These are phyloP conservation scores for Colletotrichum theobromicola DNA, from an alignment of 2,329 filamentous ascomycete genomes.

Conservation along the genomic window DNA sequence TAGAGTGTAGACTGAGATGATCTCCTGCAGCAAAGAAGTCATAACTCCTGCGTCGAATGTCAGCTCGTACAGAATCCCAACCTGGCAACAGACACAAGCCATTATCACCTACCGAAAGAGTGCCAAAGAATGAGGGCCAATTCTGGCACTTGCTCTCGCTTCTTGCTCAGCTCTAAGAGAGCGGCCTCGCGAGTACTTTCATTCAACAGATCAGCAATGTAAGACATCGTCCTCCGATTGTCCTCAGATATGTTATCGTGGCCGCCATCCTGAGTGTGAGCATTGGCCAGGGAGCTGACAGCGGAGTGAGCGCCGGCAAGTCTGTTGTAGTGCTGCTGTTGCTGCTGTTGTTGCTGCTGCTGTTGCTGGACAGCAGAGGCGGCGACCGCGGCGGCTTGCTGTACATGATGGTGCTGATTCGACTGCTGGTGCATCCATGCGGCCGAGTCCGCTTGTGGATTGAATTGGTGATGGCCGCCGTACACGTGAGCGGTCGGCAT, in stretches of 20 bases:
- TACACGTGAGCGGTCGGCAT: slow-evolving; percentile 70
- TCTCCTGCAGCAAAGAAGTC: slow-evolving; percentile 96
- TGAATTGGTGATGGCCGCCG: slow-evolving; percentile 68
- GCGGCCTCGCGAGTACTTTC: slow-evolving; percentile 88
- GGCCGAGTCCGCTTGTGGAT: slow-evolving; percentile 64
- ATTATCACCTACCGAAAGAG: slow-evolving; percentile 78
- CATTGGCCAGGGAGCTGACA: slow-evolving; percentile 33
- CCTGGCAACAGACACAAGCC: neutral
- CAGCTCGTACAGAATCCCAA: neutral
- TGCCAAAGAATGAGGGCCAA: slow-evolving; percentile 97
- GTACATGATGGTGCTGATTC: slow-evolving; percentile 62
- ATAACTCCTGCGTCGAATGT: slow-evolving; percentile 75
- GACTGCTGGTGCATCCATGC: slow-evolving; percentile 73
- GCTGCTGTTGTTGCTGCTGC: slow-evolving; percentile 43
- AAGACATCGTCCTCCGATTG: slow-evolving; percentile 89
- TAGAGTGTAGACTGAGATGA: slow-evolving; percentile 97
- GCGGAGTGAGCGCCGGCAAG: neutral
- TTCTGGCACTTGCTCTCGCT: slow-evolving; percentile 96
- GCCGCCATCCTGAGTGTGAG: slow-evolving; percentile 58
- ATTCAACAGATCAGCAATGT: slow-evolving; percentile 90
- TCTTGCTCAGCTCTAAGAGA: slow-evolving; percentile 95
- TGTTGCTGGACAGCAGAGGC: slow-evolving; percentile 57
- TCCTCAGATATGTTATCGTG: slow-evolving; percentile 83
- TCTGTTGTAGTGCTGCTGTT: slow-evolving; percentile 52
- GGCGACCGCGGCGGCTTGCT: slow-evolving; percentile 58